phyloP scores from a whole-genome alignment of 495 filamentous ascomycete species.

The Lophiotrema nucula region DNA sequence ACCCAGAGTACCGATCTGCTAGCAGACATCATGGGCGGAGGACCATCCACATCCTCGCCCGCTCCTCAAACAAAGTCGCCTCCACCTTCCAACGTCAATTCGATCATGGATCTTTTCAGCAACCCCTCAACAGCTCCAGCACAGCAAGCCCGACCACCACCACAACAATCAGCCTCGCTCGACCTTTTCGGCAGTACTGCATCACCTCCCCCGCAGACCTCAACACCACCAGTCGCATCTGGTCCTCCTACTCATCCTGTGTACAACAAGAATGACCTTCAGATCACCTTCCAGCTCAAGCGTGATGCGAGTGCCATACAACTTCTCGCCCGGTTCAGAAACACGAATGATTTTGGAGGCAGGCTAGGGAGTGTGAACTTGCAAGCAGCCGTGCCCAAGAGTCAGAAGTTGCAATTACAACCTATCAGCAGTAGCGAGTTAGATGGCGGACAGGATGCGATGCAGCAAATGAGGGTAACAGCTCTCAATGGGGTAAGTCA shows the following conservation, averaged over 20 bases:
- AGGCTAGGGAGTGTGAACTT: conserved; percentile 67
- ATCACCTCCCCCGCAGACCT: conserved; percentile 51
- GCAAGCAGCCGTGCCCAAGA: conserved; percentile 95
- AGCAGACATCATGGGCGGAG: conserved; percentile 75
- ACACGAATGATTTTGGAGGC: conserved; percentile 61
- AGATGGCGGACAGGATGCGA: conserved; percentile 74
- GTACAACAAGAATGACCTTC: conserved; percentile 82
- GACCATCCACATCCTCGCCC: conserved; percentile 49
- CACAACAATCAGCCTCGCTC: conserved; percentile 48
- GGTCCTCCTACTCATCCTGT: conserved; percentile 56
- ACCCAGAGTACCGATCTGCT: conserved; percentile 81
- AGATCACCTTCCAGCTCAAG: conserved; percentile 77
- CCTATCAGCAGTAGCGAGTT: conserved; percentile 79
- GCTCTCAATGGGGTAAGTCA: conserved; percentile 81
- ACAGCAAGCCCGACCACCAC: conserved; percentile 35
- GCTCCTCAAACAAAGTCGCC: conserved; percentile 53
- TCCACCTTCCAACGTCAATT: conserved; percentile 60
- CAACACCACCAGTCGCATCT: conserved; percentile 38
- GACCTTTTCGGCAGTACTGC: conserved; percentile 48
- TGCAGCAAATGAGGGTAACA: conserved; percentile 80
- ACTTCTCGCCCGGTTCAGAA: conserved; percentile 78
- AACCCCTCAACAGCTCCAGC: conserved; percentile 28
- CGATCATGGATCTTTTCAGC: conserved; percentile 87
- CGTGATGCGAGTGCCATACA: conserved; percentile 72
- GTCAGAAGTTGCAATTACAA: conserved; percentile 84